A percentile compares a stretch with the other conserved stretches of the same genome.
These are phyloP conservation scores for Aspergillus puulaauensis DNA, from an alignment of 2,329 filamentous ascomycete species.

Conservation along the genomic window DNA sequence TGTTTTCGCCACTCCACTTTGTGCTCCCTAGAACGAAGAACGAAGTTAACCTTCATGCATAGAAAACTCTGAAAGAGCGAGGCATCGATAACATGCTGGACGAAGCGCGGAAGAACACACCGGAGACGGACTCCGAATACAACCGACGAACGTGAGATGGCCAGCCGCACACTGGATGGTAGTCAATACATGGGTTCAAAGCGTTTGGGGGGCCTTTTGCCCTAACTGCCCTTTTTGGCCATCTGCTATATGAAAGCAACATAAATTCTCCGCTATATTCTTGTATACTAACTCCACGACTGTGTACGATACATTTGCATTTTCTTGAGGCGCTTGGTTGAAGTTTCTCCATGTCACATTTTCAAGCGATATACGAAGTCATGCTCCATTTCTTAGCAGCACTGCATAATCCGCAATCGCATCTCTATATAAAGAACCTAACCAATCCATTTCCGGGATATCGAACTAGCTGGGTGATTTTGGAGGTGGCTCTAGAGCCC, in stretches of 20 bases:
- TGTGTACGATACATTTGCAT: constrained; percentile 10
- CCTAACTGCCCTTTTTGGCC: too few species aligned
- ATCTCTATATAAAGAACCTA: neutral
- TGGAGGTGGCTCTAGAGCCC: neutral
- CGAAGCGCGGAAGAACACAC: constrained; percentile 84
- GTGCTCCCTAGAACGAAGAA: neutral
- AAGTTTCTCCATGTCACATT: neutral
- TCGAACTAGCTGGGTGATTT: neutral
- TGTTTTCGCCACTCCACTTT: constrained; percentile 27
- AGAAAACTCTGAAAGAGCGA: constrained; percentile 83
- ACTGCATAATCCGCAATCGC: neutral
- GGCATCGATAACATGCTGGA: constrained; percentile 93
- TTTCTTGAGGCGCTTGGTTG: neutral
- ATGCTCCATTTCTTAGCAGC: neutral
- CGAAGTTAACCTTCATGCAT: constrained; percentile 36
- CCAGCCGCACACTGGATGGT: too few species aligned
- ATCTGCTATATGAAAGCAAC: neutral
- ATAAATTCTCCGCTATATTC: neutral
- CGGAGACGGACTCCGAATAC: constrained; percentile 77
- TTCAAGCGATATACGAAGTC: neutral
- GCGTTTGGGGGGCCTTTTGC: too few species aligned
- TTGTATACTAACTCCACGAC: constrained; percentile 4
- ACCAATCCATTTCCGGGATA: neutral
- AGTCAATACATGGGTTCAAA: too few species aligned
- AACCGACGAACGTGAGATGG: constrained; percentile 42